Evolutionary conservation across 257 asterid species (phyloP), one percentile per base, ranked within the genome.

Genomic region (Nicotiana knightiana): DNA sequence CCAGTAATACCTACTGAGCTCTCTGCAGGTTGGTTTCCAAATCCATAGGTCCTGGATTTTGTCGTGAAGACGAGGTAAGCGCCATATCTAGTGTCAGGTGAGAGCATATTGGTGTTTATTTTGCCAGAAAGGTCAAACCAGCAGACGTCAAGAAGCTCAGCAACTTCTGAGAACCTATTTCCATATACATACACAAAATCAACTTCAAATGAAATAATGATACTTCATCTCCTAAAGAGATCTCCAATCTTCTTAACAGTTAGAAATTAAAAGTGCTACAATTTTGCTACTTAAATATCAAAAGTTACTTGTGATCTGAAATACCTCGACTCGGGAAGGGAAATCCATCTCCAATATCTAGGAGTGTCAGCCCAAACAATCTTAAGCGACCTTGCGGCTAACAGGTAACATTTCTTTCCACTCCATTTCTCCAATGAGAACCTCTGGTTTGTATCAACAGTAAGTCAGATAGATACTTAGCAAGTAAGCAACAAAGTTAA

Each of bases 341-440:
- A 54, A 81, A 82, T 71, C 94, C 94, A 93, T 61, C 64, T 75
- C 99, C 98, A 95, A 75, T 92, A 89, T 35, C 67, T 62, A 30
- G 92, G 91, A 9, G 94, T 85, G 73, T 90, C 94, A 6, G 88
- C 84, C 97, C 94, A 92, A n/a, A 84, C 88, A 58, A 92, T 93
- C 3, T 3, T 8, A 24, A 95, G 88, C 6, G 92, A 93, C 85
- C 92, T 91, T 81, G 98, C 95, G 43, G 91, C 85, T 83, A 93
- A 82, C 95, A 90, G 90, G 84, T 62, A 93, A 83, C 93, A 89
- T 88, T 90, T 95, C 88, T 91, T 93, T 46, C 98, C 97, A 7
- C 84, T 88, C 87, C 76, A 48, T 85, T 92, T 95, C 85, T 91
- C 97, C 89, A 95, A 46, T 55, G 89, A 85, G 81, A 95, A 92